Conservation (phyloP, 78 protist species). For the Pigoraptor vietnamica region DNA sequence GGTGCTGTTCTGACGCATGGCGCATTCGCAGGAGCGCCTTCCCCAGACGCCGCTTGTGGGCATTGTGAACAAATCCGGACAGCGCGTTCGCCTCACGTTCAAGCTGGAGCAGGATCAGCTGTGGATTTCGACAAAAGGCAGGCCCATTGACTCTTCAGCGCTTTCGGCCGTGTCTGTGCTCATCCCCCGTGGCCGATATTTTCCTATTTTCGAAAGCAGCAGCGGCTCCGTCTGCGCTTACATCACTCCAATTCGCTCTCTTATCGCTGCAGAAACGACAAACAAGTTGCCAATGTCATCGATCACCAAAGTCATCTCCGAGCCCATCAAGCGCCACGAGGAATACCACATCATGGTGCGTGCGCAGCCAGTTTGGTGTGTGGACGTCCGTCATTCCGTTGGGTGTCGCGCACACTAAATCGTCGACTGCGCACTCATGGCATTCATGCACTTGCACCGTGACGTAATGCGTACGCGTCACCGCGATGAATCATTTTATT, state of each 20-base stretch:
- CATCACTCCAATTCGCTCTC: neutral
- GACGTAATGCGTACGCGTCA: too few relatives aligned
- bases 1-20: too few relatives aligned
- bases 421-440: neutral
- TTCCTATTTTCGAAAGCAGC: neutral
- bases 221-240: neutral
- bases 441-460: too few relatives aligned
- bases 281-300: neutral
- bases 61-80: neutral
- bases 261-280: neutral
- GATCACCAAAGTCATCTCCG: neutral
- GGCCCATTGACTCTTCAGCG: neutral
- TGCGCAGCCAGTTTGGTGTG: too few relatives aligned
- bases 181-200: neutral
- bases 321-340: neutral
- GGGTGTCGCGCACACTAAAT: neutral
- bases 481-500: too few relatives aligned
- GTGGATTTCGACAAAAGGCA: neutral
- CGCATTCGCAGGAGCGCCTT: neutral
- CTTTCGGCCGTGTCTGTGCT: neutral
- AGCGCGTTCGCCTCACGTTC: neutral
- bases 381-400: too few relatives aligned
- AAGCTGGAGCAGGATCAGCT: neutral
- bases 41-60: neutral
- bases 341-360: neutral